Conservation (phyloP, 2,329 filamentous ascomycete genomes). For the Diaporthe helianthi region DNA sequence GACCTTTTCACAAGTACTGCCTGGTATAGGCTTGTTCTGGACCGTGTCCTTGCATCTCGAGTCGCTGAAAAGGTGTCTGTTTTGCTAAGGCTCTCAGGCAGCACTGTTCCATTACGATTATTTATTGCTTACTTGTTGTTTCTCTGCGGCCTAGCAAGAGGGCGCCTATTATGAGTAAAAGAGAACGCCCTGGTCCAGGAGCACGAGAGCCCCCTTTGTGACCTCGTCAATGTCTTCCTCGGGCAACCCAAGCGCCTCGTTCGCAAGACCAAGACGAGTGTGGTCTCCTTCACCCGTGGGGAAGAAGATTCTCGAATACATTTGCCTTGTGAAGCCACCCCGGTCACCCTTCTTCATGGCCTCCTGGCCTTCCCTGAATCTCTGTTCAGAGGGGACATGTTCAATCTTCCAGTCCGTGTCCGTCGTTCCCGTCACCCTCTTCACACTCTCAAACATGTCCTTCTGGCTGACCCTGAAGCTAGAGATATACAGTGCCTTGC, state of each 20-base stretch:
- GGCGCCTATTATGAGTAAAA: neutral
- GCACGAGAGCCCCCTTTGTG: slow-evolving; percentile 56
- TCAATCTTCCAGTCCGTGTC: slow-evolving; percentile 66
- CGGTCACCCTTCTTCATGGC: slow-evolving; percentile 52
- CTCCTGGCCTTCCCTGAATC: slow-evolving; percentile 56
- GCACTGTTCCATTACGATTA: no score
- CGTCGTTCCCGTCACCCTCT: slow-evolving; percentile 61
- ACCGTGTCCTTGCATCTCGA: no score
- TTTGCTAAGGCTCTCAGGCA: no score
- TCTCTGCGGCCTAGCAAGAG: no score
- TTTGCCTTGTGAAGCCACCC: slow-evolving; percentile 53
- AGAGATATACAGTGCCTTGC: slow-evolving; percentile 58
- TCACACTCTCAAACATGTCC: slow-evolving; percentile 67
- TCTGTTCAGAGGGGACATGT: slow-evolving; percentile 51
- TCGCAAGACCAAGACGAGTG: slow-evolving; percentile 51
- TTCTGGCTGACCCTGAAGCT: slow-evolving; percentile 66
- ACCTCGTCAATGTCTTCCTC: slow-evolving; percentile 64
- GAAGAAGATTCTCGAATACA: slow-evolving; percentile 65
- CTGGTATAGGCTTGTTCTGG: no score
- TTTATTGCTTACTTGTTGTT: no score
- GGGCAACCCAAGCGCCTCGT: slow-evolving; percentile 60
- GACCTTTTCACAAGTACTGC: no score
- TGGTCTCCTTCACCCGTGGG: slow-evolving; percentile 49
- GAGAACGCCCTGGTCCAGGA: slow-evolving; percentile 37
- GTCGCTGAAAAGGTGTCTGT: no score